A percentile compares a stretch with the other conserved stretches of the same genome.
Conservation (phyloP, 495 filamentous ascomycete genomes). For the Penicillium herquei region DNA sequence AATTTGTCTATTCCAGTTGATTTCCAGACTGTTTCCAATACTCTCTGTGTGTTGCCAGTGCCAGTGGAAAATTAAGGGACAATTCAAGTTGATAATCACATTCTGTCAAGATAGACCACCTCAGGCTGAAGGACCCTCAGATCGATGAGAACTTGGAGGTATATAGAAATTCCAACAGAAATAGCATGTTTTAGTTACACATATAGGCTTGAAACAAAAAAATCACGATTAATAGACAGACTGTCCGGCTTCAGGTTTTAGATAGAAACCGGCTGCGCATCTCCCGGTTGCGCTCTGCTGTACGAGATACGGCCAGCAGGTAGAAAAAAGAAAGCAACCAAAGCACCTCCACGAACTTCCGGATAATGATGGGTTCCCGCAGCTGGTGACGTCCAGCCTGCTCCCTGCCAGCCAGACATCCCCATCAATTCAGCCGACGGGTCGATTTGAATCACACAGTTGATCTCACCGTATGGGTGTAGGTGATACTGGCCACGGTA, state of each 20-base stretch:
- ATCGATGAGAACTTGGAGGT: too few relatives aligned
- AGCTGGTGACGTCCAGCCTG: conserved; percentile 44
- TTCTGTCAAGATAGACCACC: too few relatives aligned
- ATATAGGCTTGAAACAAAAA: too few relatives aligned
- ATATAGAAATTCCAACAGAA: too few relatives aligned
- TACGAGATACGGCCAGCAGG: conserved; percentile 43
- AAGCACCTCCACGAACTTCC: conserved; percentile 33
- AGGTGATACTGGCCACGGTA: conserved; percentile 45
- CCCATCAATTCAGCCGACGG: conserved; percentile 38
- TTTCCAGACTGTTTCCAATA: too few relatives aligned
- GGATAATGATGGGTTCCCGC: conserved; percentile 48
- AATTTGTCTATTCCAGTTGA: too few relatives aligned
- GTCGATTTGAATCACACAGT: conserved; percentile 47
- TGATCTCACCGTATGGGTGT: conserved; percentile 50
- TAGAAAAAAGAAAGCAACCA: conserved; percentile 44
- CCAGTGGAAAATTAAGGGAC: too few relatives aligned
- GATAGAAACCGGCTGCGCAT: conserved; percentile 31
- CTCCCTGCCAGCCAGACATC: conserved; percentile 44
- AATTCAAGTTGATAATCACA: too few relatives aligned
- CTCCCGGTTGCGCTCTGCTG: conserved; percentile 28
- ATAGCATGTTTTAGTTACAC: too few relatives aligned
- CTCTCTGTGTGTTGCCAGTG: too few relatives aligned
- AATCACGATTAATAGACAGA: background rate
- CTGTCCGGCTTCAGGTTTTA: background rate
- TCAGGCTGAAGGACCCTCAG: too few relatives aligned